Conservation (phyloP, 2,329 filamentous ascomycete genomes). For the Ascochyta fabae region DNA sequence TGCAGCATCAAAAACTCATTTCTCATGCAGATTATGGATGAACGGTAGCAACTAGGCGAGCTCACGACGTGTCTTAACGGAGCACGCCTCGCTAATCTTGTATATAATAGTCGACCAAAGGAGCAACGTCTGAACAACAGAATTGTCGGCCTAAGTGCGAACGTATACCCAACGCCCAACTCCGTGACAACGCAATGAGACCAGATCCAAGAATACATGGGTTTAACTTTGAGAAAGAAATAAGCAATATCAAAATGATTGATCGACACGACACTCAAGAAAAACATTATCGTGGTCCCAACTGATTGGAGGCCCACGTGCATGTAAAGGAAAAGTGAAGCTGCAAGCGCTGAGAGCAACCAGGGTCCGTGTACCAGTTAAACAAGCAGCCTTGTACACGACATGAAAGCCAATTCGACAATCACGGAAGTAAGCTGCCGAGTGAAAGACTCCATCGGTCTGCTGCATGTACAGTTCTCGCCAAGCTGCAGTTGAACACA, state of each 20-base stretch:
- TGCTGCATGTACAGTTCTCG: neutral
- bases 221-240: neutral
- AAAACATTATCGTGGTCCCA: neutral
- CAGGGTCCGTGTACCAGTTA: neutral
- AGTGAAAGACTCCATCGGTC: neutral
- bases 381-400: neutral
- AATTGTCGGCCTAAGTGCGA: neutral
- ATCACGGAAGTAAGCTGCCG: no score
- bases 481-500: neutral
- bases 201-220: no score
- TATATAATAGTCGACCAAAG: no score
- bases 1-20: conserved; percentile 35
- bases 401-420: no score
- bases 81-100: no score
- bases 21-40: conserved; percentile 36
- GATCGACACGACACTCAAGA: neutral
- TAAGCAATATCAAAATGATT: neutral
- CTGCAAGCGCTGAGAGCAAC: neutral
- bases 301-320: neutral
- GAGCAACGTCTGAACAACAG: neutral
- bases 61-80: neutral
- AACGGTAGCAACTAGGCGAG: conserved; percentile 12
- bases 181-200: neutral
- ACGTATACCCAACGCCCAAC: conserved; percentile 9
- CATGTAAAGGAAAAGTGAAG: conserved; percentile 6